phyloP scores from a whole-genome alignment of 164 flowering plant species.

The Tetracentron sinense region DNA sequence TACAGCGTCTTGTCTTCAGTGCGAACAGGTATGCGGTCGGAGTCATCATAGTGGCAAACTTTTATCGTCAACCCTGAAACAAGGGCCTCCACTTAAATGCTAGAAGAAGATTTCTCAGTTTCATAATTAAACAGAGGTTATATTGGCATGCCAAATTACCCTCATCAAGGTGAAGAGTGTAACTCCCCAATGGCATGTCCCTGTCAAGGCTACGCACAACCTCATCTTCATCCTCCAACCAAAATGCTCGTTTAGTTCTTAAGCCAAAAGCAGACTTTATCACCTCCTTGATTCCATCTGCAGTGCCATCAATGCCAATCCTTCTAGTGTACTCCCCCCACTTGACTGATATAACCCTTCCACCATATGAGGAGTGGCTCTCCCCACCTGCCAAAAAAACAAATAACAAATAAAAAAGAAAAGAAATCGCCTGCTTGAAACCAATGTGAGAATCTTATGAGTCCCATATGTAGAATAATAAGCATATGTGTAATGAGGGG shows the following conservation, averaged over 20 bases:
- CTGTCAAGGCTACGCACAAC: conserved; percentile 58
- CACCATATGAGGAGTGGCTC: conserved; percentile 30
- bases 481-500: too few relatives aligned
- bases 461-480: too few relatives aligned
- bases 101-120: neutral
- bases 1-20: conserved; percentile 61
- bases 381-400: conserved; percentile 35
- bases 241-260: conserved; percentile 52
- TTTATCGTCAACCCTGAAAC: conserved; percentile 43
- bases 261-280: conserved; percentile 52
- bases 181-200: conserved; percentile 55
- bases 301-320: conserved; percentile 51
- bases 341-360: too few relatives aligned
- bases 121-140: neutral
- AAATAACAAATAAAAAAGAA: neutral
- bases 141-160: conserved; percentile 26
- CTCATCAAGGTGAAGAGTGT: conserved; percentile 55
- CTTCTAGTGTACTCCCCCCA: too few relatives aligned
- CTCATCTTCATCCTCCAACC: conserved; percentile 68
- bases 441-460: too few relatives aligned
- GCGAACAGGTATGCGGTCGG: conserved; percentile 43
- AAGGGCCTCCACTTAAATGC: neutral
- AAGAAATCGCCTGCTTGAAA: neutral
- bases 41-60: conserved; percentile 48
- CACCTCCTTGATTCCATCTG: conserved; percentile 55